These are phyloP conservation scores for Coccomyxa sp. DNA, from an alignment of 139 green algal genomes.

Conservation along the genomic window DNA sequence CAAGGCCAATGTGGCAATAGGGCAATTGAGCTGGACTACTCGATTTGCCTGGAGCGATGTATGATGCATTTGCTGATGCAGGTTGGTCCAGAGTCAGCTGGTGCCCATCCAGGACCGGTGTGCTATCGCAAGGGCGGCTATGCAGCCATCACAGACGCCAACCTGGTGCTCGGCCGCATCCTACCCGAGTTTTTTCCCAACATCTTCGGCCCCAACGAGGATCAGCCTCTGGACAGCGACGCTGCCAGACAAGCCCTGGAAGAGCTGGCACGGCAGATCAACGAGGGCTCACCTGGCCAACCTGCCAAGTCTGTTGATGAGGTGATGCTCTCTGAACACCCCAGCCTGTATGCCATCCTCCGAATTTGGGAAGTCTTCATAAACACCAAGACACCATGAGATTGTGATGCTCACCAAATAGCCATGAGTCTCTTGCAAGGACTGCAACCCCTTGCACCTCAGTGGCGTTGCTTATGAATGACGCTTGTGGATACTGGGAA, in stretches of 20 bases:
- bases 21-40: too few relatives aligned
- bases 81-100: constrained; percentile 91
- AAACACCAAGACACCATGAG: neutral
- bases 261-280: constrained; percentile 54
- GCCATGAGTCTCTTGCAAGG: neutral
- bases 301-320: constrained; percentile 66
- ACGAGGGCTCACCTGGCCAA: constrained; percentile 32
- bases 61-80: constrained; percentile 42
- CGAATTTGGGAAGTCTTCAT: neutral
- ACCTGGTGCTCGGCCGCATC: constrained; percentile 86
- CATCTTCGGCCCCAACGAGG: constrained; percentile 80
- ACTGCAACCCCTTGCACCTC: neutral
- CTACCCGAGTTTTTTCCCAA: constrained; percentile 92
- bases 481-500: too few relatives aligned
- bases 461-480: too few relatives aligned
- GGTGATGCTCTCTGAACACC: constrained; percentile 9
- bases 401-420: neutral
- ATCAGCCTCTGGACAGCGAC: constrained; percentile 73
- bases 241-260: constrained; percentile 51
- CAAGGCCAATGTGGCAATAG: too few relatives aligned
- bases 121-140: constrained; percentile 91
- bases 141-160: constrained; percentile 94
- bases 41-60: too few relatives aligned
- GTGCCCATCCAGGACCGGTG: constrained; percentile 90
- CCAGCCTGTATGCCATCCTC: neutral